A percentile compares a stretch with the other conserved stretches of the same genome.
Evolutionary conservation across 1,139 yeast genomes (phyloP).

Genomic region (Yamadazyma pseudoaaseri): DNA sequence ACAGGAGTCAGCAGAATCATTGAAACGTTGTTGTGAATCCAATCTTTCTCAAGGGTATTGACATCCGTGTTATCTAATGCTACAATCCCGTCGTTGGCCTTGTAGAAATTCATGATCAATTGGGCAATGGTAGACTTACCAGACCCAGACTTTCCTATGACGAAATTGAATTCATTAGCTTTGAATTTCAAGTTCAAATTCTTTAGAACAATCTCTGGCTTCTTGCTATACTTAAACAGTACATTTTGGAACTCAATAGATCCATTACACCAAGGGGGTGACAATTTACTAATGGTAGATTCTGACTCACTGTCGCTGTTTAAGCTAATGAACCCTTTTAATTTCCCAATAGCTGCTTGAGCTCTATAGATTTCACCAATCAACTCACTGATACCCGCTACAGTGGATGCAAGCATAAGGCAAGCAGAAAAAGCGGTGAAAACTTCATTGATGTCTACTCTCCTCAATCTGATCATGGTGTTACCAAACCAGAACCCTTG

Average conservation of each 20-base stretch:
- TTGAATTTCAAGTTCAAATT: conserved; percentile 45
- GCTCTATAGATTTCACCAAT: conserved; percentile 62
- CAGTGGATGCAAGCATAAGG: conserved; percentile 60
- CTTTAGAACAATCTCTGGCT: conserved; percentile 48
- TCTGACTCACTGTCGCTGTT: conserved; percentile 5
- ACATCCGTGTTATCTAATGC: conserved; percentile 54
- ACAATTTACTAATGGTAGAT: conserved; percentile 10
- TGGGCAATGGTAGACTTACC: conserved; percentile 85
- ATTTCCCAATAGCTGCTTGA: conserved; percentile 52
- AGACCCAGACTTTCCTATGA: conserved; percentile 86
- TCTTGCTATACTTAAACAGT: conserved; percentile 59
- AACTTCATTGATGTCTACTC: conserved; percentile 57
- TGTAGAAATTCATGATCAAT: conserved; percentile 60
- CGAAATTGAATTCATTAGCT: conserved; percentile 50
- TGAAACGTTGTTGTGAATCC: conserved; percentile 65
- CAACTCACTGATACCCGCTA: conserved; percentile 52
- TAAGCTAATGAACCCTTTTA: conserved; percentile 23
- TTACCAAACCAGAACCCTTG: conserved; percentile 94
- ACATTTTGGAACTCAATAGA: conserved; percentile 52
- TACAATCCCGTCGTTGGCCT: conserved; percentile 60
- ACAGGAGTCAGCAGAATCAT: conserved; percentile 71
- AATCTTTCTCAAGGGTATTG: conserved; percentile 37
- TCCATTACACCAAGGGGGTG: conserved; percentile 39
- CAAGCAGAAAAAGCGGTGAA: conserved; percentile 85
- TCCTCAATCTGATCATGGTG: conserved; percentile 52